Conservation (phyloP, 495 filamentous ascomycete species). For the Penicillium lagena region DNA sequence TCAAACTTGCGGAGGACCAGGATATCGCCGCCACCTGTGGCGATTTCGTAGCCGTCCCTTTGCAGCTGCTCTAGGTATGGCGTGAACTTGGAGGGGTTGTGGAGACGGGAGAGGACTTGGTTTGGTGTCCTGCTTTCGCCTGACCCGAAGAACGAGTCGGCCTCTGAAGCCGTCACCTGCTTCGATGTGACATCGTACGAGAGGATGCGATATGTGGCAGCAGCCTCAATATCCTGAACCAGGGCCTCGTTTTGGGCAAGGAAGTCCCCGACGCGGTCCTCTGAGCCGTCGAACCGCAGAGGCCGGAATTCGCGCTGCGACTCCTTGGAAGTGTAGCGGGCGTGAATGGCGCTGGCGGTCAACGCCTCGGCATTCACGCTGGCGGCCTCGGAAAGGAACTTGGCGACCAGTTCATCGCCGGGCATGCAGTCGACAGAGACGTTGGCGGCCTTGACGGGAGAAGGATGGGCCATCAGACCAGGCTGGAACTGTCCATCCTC, state of each 20-base stretch:
- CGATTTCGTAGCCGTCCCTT: constrained; percentile 65
- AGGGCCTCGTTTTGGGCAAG: background rate
- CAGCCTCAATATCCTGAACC: constrained; percentile 3
- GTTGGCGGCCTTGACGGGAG: background rate
- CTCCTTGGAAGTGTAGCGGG: constrained; percentile 25
- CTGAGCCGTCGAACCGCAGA: constrained; percentile 25
- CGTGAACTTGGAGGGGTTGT: constrained; percentile 66
- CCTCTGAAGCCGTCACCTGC: constrained; percentile 53
- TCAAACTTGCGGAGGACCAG: constrained; percentile 63
- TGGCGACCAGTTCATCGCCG: constrained; percentile 8
- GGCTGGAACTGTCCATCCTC: constrained; percentile 1
- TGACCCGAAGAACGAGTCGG: constrained; percentile 47
- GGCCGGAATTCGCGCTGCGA: constrained; percentile 16
- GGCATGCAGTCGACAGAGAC: constrained; percentile 2
- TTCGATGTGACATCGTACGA: constrained; percentile 64
- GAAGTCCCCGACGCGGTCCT: constrained; percentile 13
- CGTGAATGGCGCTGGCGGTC: constrained; percentile 35
- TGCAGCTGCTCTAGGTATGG: constrained; percentile 60
- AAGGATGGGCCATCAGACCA: background rate
- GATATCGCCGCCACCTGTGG: constrained; percentile 61
- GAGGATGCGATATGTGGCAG: constrained; percentile 61
- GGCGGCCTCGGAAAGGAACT: constrained; percentile 2
- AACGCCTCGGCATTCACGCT: background rate
- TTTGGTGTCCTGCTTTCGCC: constrained; percentile 44
- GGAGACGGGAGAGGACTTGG: constrained; percentile 60